These are phyloP conservation scores for Yamadazyma pseudoaaseri DNA, from an alignment of 1,139 yeast genomes.

Conservation along the genomic window DNA sequence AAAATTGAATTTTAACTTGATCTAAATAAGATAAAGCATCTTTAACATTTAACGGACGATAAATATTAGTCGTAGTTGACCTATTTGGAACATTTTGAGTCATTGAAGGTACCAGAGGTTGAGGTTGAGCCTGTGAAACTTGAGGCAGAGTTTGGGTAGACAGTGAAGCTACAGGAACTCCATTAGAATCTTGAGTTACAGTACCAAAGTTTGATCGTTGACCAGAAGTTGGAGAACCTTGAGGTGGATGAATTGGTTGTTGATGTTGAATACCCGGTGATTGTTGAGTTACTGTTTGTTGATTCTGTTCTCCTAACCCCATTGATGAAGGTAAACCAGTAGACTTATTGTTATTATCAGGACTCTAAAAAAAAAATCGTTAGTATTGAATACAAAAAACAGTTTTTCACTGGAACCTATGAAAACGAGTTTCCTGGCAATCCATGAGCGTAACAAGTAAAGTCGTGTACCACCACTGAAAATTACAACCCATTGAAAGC, in stretches of 20 bases:
- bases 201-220: background rate
- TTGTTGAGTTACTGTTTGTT: constrained; percentile 1
- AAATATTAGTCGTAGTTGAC: constrained; percentile 48
- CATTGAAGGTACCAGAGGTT: constrained; percentile 16
- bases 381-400: constrained; percentile 7
- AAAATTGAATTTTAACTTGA: constrained; percentile 92
- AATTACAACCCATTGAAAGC: too few species aligned
- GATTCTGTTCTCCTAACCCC: constrained; percentile 10
- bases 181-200: background rate
- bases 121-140: constrained; percentile 7
- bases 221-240: background rate
- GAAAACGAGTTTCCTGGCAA: constrained; percentile 1
- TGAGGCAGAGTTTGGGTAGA: constrained; percentile 11
- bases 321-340: constrained; percentile 10
- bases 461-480: background rate
- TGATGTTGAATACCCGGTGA: constrained; percentile 4
- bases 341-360: constrained; percentile 6
- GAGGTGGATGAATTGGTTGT: constrained; percentile 6
- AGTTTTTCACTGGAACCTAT: too few species aligned
- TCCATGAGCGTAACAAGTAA: background rate
- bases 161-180: constrained; percentile 5
- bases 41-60: constrained; percentile 89
- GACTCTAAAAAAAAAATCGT: constrained; percentile 7
- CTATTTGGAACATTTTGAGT: constrained; percentile 43
- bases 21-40: constrained; percentile 95